Evolutionary conservation across 768 basidiomycete species (phyloP).

Genomic region (Panus rudis): DNA sequence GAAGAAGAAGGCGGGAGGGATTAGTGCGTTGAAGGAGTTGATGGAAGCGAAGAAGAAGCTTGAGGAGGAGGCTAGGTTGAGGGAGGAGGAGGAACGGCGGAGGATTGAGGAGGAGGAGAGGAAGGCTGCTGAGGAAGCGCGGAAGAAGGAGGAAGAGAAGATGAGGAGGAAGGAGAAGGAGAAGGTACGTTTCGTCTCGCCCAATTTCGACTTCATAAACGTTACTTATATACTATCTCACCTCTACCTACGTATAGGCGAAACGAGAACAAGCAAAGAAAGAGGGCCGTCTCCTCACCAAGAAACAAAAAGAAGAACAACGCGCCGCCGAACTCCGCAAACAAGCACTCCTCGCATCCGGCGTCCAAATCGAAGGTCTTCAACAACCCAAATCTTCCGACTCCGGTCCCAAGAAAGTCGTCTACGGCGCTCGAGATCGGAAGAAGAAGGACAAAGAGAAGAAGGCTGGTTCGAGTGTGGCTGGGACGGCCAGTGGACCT

Average conservation of each 20-base stretch:
- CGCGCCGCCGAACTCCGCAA: conserved; percentile 86
- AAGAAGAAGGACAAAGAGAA: conserved; percentile 86
- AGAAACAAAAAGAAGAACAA: conserved; percentile 93
- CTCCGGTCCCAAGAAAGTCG: conserved; percentile 60
- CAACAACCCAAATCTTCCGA: conserved; percentile 46
- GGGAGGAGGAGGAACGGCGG: conserved; percentile 70
- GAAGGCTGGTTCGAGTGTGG: no score
- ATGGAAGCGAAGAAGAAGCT: conserved; percentile 88
- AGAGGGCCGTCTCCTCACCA: conserved; percentile 91
- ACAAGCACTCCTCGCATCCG: conserved; percentile 84
- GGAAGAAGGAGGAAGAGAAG: conserved; percentile 75
- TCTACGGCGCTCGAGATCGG: conserved; percentile 75
- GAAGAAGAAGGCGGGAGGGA: conserved; percentile 60
- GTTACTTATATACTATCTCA: conserved; percentile 1
- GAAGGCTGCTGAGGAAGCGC: conserved; percentile 67
- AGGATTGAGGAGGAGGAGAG: conserved; percentile 89
- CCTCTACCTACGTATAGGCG: conserved; percentile 38
- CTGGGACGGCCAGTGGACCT: conserved; percentile 13
- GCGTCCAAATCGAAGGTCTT: conserved; percentile 85
- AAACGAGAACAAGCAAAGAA: conserved; percentile 89
- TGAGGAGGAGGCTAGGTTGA: conserved; percentile 73
- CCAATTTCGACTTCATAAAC: conserved; percentile 8
- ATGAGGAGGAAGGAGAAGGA: conserved; percentile 82
- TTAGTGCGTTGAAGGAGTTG: conserved; percentile 80
- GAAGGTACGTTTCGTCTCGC: conserved; percentile 42